Conservation (phyloP, 176 grass and related monocot genomes). For the Tillandsia fasciculata region DNA sequence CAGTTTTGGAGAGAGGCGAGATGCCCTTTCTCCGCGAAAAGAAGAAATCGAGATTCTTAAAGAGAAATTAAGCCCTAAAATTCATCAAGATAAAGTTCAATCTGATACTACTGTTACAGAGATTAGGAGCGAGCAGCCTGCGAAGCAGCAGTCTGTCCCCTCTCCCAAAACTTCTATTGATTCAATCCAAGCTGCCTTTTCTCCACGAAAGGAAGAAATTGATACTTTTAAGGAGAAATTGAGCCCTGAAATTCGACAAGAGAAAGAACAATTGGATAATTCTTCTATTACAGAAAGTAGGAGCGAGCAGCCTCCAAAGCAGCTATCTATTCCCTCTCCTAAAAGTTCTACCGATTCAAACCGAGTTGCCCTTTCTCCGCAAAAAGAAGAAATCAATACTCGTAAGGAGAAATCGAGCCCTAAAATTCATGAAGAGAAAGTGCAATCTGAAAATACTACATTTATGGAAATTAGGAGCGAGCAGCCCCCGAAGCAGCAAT, state of each 20-base stretch:
- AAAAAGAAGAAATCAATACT: slow-evolving; percentile 17
- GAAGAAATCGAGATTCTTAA: slow-evolving; percentile 13
- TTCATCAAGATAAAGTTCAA: slow-evolving; percentile 19
- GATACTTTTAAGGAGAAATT: slow-evolving; percentile 16
- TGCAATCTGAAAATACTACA: too few species aligned
- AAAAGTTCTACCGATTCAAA: slow-evolving; percentile 1
- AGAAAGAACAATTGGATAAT: slow-evolving; percentile 15
- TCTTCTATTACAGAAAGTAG: background rate
- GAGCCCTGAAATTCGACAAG: slow-evolving; percentile 10
- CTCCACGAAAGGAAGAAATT: slow-evolving; percentile 20
- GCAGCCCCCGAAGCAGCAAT: too few species aligned
- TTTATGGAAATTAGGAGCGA: too few species aligned
- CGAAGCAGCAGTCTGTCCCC: slow-evolving; percentile 6
- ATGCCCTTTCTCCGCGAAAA: slow-evolving; percentile 25
- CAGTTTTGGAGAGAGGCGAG: slow-evolving; percentile 44
- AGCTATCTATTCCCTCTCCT: slow-evolving; percentile 5
- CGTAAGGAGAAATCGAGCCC: slow-evolving; percentile 13
- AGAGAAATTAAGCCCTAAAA: slow-evolving; percentile 12
- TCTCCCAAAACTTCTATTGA: background rate
- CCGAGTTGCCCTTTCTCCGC: slow-evolving; percentile 23
- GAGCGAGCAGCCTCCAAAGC: background rate
- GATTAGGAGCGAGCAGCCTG: background rate
- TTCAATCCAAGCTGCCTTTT: slow-evolving; percentile 23
- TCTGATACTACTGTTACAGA: slow-evolving; percentile 7
- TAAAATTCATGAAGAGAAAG: slow-evolving; percentile 15